phyloP scores from a whole-genome alignment of 2,329 filamentous ascomycete species.

The Aspergillus persii region DNA sequence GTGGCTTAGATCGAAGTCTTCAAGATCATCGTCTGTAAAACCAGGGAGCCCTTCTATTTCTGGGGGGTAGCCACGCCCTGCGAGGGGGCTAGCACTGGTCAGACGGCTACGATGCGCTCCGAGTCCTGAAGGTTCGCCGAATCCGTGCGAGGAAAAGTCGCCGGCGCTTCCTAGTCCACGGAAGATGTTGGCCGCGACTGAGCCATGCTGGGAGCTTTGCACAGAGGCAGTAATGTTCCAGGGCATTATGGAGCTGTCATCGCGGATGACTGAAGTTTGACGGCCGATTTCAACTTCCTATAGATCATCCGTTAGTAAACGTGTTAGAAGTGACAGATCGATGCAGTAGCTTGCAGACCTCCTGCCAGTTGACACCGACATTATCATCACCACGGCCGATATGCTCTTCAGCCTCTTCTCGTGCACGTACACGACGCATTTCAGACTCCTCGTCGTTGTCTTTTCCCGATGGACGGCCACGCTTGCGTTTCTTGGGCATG shows the following conservation, averaged over 20 bases:
- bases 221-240: conserved; percentile 63
- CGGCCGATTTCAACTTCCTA: conserved; percentile 66
- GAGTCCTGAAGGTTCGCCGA: conserved; percentile 23
- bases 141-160: conserved; percentile 30
- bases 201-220: conserved; percentile 51
- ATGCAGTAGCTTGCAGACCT: conserved; percentile 21
- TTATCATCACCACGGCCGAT: conserved; percentile 31
- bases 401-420: conserved; percentile 33
- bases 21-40: conserved; percentile 21
- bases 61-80: conserved; percentile 47
- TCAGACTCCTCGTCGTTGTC: conserved; percentile 25
- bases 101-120: conserved; percentile 51
- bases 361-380: conserved; percentile 38
- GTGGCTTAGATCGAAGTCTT: conserved; percentile 29
- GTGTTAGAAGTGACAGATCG: background rate
- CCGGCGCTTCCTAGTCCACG: conserved; percentile 36
- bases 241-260: conserved; percentile 66
- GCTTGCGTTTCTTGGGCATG: conserved; percentile 26
- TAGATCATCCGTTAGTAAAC: conserved; percentile 1
- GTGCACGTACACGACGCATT: conserved; percentile 39
- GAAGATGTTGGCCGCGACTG: conserved; percentile 28
- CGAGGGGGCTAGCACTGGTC: conserved; percentile 60
- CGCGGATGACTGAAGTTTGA: conserved; percentile 65
- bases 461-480: conserved; percentile 21
- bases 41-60: conserved; percentile 26